Base-by-base conservation (phyloP, 805 yeast genomes). In the Cephaloascus fragrans region DNA sequence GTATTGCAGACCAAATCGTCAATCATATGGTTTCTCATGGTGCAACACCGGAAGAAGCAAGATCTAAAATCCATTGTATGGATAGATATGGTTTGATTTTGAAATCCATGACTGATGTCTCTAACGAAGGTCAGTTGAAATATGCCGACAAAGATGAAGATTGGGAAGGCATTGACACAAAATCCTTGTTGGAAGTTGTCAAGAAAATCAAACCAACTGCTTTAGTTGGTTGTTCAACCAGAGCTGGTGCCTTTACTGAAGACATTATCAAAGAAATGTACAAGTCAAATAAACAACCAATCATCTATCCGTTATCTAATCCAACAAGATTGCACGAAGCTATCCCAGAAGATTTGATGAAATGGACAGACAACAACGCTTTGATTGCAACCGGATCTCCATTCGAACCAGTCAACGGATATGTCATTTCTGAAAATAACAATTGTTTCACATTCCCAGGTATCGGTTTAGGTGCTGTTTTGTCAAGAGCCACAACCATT, bases 401-500 rank as follows among this genome's bases (percentile, higher is more conserved):
- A 14, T 67, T 67, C 56, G 61, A 51, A 44, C 72, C 72, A 17
- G 72, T 67, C 29, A 67, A 67, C 45, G 72, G 72, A 23, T 59
- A 58, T 50, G 55, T 52, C 43, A 67, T 67, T 39, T 63, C 70
- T 26, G 72, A 67, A 41, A 67, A 67, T 51, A 67, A 67, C 52
- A 67, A 67, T 52, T 66, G 72, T 53, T 67, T 67, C 53, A 62
- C 71, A 3, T 67, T 67, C 65, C 71, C 72, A 2, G 72, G 72
- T 39, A 67, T 67, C 43, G 72, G 72, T 15, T 57, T 67, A 44
- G 72, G 71, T 41, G 72, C 72, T 1, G 71, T 64, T n/a, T 64
- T 67, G 44, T 64, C 71, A n/a, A 56, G 71, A 52, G 64, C 71
- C 46, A 62, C 64, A 26, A 59, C 68, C 19, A 67, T 67, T 39